Evolutionary conservation across 306 rosid genomes (phyloP).

Genomic region (Vachellia collinsii): DNA sequence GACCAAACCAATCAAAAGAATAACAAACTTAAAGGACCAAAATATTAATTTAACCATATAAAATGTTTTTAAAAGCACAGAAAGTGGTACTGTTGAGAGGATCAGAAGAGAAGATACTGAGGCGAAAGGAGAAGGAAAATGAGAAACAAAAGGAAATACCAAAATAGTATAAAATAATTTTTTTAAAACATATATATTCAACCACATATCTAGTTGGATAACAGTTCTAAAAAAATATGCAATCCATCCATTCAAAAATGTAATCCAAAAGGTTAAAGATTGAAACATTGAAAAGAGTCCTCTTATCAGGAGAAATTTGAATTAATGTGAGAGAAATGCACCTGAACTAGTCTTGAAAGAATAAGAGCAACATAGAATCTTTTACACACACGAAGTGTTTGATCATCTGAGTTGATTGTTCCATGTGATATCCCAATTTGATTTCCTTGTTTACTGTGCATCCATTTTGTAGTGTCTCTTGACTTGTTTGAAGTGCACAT

Average conservation of each 20-base stretch:
- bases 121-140: slow-evolving; percentile 4
- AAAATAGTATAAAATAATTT: neutral
- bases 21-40: neutral
- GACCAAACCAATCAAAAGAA: neutral
- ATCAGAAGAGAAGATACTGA: neutral
- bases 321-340: slow-evolving; percentile 40
- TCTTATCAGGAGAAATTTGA: slow-evolving; percentile 22
- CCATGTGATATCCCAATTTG: slow-evolving; percentile 45
- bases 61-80: neutral
- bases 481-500: slow-evolving; percentile 57
- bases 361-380: slow-evolving; percentile 94
- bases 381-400: slow-evolving; percentile 82
- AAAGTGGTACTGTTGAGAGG: neutral
- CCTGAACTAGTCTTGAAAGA: slow-evolving; percentile 94
- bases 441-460: slow-evolving; percentile 50
- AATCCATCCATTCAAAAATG: neutral
- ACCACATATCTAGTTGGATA: neutral
- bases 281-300: neutral
- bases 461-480: slow-evolving; percentile 49
- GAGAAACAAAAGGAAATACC: neutral
- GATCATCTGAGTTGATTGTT: slow-evolving; percentile 62
- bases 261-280: neutral
- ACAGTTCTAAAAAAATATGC: neutral
- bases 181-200: neutral
- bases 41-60: neutral